phyloP scores from a whole-genome alignment of 495 filamentous ascomycete species.

The Cladorrhinum samala region DNA sequence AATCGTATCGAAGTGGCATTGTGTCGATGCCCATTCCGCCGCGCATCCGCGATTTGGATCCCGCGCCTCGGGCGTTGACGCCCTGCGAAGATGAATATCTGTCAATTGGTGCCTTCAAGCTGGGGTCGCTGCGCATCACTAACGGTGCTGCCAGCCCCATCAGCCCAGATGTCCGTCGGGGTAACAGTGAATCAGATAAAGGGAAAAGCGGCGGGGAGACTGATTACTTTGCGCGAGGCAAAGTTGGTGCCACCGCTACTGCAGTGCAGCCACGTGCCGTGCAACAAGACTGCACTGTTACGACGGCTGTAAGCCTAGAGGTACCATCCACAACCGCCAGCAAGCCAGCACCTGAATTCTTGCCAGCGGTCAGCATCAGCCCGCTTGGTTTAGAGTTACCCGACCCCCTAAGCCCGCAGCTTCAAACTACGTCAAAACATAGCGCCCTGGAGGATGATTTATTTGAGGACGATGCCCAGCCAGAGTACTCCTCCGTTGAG shows the following conservation, averaged over 20 bases:
- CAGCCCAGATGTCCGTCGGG: conserved; percentile 30
- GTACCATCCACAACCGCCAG: not conserved
- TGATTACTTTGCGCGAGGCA: conserved; percentile 16
- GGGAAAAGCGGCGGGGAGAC: conserved; percentile 7
- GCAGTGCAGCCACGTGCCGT: conserved; percentile 4
- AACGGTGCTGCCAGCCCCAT: conserved; percentile 48
- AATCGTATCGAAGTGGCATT: conserved; percentile 27
- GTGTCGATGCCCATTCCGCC: conserved; percentile 32
- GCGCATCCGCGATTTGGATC: conserved; percentile 16
- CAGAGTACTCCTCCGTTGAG: conserved; percentile 31
- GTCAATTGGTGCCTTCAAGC: conserved; percentile 53
- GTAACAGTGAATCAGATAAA: not conserved
- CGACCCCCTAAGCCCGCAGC: conserved; percentile 20
- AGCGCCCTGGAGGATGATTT: conserved; percentile 43
- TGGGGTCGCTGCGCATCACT: conserved; percentile 52
- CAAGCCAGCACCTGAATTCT: conserved; percentile 16
- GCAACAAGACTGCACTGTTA: conserved; percentile 13
- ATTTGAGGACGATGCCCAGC: conserved; percentile 36
- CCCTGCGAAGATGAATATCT: conserved; percentile 44
- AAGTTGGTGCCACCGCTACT: not conserved
- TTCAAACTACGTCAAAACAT: conserved; percentile 42
- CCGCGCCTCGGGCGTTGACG: conserved; percentile 35
- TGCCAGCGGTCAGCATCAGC: conserved; percentile 24
- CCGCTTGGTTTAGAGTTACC: conserved; percentile 26
- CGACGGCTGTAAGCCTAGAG: conserved; percentile 14